Conservation (phyloP, 225 moss, liverwort and hornwort species). For the Climacium dendroides region DNA sequence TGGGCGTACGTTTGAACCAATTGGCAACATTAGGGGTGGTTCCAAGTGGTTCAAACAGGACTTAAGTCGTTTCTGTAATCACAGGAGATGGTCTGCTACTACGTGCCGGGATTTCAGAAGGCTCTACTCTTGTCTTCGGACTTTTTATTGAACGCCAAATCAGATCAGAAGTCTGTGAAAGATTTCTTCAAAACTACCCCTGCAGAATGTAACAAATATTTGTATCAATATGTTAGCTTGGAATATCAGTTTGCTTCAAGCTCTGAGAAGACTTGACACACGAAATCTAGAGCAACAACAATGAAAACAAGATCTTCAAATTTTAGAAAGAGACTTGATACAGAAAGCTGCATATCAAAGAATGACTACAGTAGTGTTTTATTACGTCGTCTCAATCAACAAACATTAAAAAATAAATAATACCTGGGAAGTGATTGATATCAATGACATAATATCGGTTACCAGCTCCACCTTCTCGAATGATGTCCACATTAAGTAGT, state of each 20-base stretch:
- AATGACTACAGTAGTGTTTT: not conserved
- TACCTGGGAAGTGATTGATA: slow-evolving; percentile 36
- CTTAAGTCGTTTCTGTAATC: too few relatives aligned
- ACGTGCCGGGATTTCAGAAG: not conserved
- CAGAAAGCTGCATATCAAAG: not conserved
- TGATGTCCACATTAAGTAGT: slow-evolving; percentile 27
- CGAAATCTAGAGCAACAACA: not conserved
- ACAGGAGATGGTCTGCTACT: too few relatives aligned
- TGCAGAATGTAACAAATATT: not conserved
- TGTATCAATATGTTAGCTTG: not conserved
- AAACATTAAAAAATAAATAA: not conserved
- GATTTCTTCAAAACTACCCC: slow-evolving; percentile 20
- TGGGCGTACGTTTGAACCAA: slow-evolving; percentile 34
- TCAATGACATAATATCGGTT: slow-evolving; percentile 34
- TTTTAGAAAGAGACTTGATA: not conserved
- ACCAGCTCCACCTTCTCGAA: slow-evolving; percentile 32
- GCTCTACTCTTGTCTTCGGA: not conserved
- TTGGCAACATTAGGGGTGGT: too few relatives aligned
- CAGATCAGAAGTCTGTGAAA: slow-evolving; percentile 10
- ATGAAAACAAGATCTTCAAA: not conserved
- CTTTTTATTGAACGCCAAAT: slow-evolving; percentile 1
- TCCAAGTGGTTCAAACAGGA: too few relatives aligned
- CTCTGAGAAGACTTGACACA: not conserved
- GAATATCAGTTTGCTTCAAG: not conserved
- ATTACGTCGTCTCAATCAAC: not conserved